These are phyloP conservation scores for Ophiocordyceps camponoti-leonardi DNA, from an alignment of 2,329 filamentous ascomycete genomes.

Conservation along the genomic window DNA sequence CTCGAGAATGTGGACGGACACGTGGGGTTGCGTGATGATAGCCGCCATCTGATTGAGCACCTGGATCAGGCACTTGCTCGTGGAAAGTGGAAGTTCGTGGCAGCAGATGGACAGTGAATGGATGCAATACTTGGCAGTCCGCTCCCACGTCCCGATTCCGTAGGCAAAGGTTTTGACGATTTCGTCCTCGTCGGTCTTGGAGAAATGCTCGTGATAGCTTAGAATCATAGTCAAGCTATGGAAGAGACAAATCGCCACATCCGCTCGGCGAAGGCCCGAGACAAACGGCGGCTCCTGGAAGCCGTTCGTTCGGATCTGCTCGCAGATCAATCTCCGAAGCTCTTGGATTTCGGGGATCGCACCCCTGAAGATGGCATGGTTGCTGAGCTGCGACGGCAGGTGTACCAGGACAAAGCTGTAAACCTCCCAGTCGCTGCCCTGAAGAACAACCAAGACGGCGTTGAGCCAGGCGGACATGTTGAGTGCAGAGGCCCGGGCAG, in stretches of 20 bases:
- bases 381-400: conserved; percentile 73
- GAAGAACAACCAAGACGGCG: conserved; percentile 53
- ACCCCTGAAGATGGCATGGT: conserved; percentile 67
- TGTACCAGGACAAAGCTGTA: conserved; percentile 84
- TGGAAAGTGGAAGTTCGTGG: conserved; percentile 77
- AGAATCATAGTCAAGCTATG: conserved; percentile 75
- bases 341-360: conserved; percentile 60
- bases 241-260: conserved; percentile 78
- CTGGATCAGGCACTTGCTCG: conserved; percentile 68
- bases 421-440: conserved; percentile 72
- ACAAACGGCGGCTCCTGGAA: conserved; percentile 68
- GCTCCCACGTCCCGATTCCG: conserved; percentile 69
- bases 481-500: conserved; percentile 23
- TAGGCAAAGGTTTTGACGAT: conserved; percentile 74
- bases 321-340: conserved; percentile 60
- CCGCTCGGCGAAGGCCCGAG: conserved; percentile 69
- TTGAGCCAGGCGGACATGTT: conserved; percentile 60
- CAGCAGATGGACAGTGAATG: conserved; percentile 91
- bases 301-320: conserved; percentile 59
- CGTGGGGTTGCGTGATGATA: conserved; percentile 83
- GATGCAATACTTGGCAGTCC: conserved; percentile 82
- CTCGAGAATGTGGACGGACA: conserved; percentile 88
- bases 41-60: conserved; percentile 89
- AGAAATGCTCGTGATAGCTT: conserved; percentile 76
- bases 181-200: conserved; percentile 74